A percentile compares a stretch with the other conserved stretches of the same genome.
Evolutionary conservation across 345 rosid species (phyloP).

Genomic region (Eucalyptus marginata): DNA sequence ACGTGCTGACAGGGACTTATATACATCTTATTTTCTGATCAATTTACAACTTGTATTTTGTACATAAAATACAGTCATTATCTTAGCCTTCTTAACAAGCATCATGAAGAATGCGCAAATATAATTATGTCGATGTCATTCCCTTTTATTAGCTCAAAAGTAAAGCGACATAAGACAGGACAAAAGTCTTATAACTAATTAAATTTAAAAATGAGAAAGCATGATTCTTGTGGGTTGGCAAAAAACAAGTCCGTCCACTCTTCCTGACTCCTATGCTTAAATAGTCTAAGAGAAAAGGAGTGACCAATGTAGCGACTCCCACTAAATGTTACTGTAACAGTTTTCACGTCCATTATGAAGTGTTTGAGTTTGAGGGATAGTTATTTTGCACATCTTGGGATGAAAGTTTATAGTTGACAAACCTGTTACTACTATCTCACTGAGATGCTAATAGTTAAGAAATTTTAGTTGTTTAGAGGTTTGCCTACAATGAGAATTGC

Average conservation of each 20-base stretch:
- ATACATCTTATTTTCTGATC: no score
- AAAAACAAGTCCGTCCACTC: conserved; percentile 6
- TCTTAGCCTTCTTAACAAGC: not conserved
- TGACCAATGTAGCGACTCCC: no score
- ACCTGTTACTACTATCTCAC: fast-evolving
- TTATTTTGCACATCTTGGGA: not conserved
- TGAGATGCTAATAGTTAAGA: fast-evolving
- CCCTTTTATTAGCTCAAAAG: no score
- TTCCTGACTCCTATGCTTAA: not conserved
- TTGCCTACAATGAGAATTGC: not conserved
- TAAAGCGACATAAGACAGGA: not conserved
- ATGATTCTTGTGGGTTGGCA: not conserved
- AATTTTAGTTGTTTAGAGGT: no score
- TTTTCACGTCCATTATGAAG: not conserved
- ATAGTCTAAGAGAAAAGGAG: no score
- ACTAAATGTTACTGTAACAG: fast-evolving
- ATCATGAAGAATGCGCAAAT: not conserved
- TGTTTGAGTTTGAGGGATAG: no score
- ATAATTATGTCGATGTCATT: no score
- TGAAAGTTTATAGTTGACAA: not conserved
- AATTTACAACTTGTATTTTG: not conserved
- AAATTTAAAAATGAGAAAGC: not conserved
- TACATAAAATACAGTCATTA: not conserved
- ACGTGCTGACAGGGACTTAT: fast-evolving
- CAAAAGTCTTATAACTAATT: not conserved